Evolutionary conservation across 768 basidiomycete species (phyloP), one percentile per base, ranked within the genome.

Genomic region (Kwoniella sp.): DNA sequence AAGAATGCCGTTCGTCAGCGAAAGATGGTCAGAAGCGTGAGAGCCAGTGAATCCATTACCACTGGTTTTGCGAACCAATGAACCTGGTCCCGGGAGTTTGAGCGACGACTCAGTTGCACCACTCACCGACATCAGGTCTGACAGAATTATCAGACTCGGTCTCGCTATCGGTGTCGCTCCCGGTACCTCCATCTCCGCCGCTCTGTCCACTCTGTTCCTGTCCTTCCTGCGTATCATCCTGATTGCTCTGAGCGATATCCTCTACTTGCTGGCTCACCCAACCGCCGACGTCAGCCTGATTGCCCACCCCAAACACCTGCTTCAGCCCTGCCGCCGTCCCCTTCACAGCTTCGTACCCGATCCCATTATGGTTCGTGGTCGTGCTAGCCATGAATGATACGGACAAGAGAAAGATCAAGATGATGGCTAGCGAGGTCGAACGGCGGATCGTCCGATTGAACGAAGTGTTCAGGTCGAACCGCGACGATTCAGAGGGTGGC

Each of bases 401-500:
- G n/a, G 56, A 55, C 13, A 76, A 50, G 4, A 76, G 37, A 37
- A 76, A 76, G 22, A 71, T 68, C 23, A 56, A 25, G 55, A 76
- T 73, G 34, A 73, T 51, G 45, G 70, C 66, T 11, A 76, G 15
- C 4, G 70, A 72, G 5, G 58, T 66, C 12, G 71, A 60, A 7
- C 74, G 66, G 8, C 68, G 61, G 9, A 73, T 41, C 61, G 69
- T 1, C 61, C 48, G 57, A 22, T 37, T 45, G 22, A 41, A 45
- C 25, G 48, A 58, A 22, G 63, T 28, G 31, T 55, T 53, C 17
- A 54, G 50, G n/a, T 48, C 38, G 13, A 54, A 12, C 17, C 23
- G 11, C 11, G 2, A 15, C 20, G 59, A 52, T 30, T 22, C 17
- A 20, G 11, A 2, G 28, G 7, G 13, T 55, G 30, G 34, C 5